Percentiles rank a stretch among this genome's conserved stretches.
Conservation (phyloP, 768 basidiomycete species). For the Imleria badia region DNA sequence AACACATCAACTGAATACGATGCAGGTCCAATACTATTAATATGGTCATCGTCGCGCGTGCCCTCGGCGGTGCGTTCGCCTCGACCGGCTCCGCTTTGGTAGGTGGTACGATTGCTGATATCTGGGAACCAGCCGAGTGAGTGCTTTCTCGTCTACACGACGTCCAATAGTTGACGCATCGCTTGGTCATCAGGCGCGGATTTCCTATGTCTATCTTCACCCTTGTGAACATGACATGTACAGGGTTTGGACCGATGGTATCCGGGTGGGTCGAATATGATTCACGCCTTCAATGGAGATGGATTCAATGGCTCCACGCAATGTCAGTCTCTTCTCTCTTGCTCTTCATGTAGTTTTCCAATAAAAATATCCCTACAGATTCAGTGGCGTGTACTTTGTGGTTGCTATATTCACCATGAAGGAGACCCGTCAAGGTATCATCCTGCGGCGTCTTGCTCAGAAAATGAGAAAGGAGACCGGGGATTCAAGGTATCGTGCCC, state of each 20-base stretch:
- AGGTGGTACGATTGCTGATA: conserved; percentile 67
- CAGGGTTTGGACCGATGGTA: conserved; percentile 61
- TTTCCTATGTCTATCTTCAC: conserved; percentile 75
- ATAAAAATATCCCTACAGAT: conserved; percentile 35
- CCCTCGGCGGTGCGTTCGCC: conserved; percentile 62
- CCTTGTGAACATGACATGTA: conserved; percentile 56
- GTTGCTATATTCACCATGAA: conserved; percentile 53
- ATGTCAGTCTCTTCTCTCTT: conserved; percentile 44
- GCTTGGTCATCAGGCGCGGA: conserved; percentile 49
- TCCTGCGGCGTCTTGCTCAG: conserved; percentile 63
- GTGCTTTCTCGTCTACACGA: conserved; percentile 15
- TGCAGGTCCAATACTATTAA: conserved; percentile 44
- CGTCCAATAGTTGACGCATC: background rate
- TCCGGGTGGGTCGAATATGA: conserved; percentile 68
- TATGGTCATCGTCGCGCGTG: conserved; percentile 58
- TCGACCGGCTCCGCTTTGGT: conserved; percentile 71
- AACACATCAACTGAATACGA: background rate
- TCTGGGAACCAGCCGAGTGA: conserved; percentile 61
- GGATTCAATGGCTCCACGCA: conserved; percentile 80
- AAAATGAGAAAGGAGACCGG: conserved; percentile 66
- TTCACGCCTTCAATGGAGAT: conserved; percentile 63
- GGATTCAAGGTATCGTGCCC: conserved; percentile 58
- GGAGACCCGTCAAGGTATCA: conserved; percentile 72
- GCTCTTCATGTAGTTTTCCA: background rate
- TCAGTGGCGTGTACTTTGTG: conserved; percentile 51